A percentile compares a stretch with the other conserved stretches of the same genome.
phyloP scores from a whole-genome alignment of 352 stramenopile species.

The Globisporangium canariense region DNA sequence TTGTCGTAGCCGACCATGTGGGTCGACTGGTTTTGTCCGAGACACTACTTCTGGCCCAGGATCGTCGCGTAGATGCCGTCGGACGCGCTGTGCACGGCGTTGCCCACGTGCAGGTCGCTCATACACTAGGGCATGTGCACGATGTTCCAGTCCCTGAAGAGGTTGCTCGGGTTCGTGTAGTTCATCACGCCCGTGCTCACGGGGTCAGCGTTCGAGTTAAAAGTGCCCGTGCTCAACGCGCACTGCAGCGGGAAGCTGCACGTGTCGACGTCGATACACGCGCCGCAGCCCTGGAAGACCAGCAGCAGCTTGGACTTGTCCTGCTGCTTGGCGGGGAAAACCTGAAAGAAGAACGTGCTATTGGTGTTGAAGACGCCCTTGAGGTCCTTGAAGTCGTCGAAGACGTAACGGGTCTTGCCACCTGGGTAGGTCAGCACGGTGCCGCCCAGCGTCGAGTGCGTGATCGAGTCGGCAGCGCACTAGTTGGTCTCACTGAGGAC shows the following conservation, averaged over 20 bases:
- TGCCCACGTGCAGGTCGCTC: conserved; percentile 61
- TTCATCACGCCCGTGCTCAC: conserved; percentile 48
- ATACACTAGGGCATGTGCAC: conserved; percentile 74
- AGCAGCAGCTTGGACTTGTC: conserved; percentile 43
- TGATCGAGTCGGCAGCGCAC: conserved; percentile 25
- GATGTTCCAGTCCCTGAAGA: conserved; percentile 73
- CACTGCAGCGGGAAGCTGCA: conserved; percentile 60
- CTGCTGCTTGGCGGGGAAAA: background rate
- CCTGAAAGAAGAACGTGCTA: background rate
- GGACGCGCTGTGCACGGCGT: conserved; percentile 15
- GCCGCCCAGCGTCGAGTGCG: conserved; percentile 20
- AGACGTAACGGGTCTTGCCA: conserved; percentile 21
- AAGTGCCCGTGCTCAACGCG: conserved; percentile 23
- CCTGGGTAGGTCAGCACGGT: conserved; percentile 29
- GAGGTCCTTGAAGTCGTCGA: conserved; percentile 15
- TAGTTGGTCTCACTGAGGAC: conserved; percentile 20
- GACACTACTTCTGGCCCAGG: conserved; percentile 24
- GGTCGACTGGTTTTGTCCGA: conserved; percentile 33
- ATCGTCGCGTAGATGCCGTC: conserved; percentile 17
- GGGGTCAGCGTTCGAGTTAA: conserved; percentile 33
- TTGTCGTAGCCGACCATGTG: conserved; percentile 71
- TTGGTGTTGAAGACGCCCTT: background rate
- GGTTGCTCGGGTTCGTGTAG: conserved; percentile 40
- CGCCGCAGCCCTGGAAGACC: conserved; percentile 59
- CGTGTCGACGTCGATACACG: conserved; percentile 49